Evolutionary conservation across 768 basidiomycete species (phyloP).

Genomic region (Lentinula boryana): DNA sequence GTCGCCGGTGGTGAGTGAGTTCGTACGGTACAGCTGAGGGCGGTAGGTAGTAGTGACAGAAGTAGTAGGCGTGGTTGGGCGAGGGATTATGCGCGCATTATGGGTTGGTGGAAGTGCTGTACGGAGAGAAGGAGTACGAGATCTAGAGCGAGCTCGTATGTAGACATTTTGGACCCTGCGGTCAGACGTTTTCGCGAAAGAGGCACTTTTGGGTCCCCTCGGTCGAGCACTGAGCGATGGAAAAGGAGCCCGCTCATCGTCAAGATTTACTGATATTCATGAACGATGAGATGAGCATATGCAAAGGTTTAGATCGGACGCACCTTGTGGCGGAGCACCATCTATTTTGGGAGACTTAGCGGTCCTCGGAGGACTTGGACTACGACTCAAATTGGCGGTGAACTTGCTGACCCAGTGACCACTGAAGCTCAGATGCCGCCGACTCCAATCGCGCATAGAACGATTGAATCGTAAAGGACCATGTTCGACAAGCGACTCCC

Average conservation of each 20-base stretch:
- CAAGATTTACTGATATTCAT: not conserved
- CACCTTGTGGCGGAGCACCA: not conserved
- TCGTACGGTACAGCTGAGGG: slow-evolving; percentile 37
- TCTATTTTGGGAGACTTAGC: not conserved
- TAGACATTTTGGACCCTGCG: slow-evolving; percentile 5
- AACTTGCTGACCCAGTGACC: slow-evolving; percentile 43
- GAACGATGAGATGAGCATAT: no score
- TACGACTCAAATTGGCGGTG: not conserved
- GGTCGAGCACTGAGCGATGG: not conserved
- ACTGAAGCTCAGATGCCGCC: slow-evolving; percentile 50
- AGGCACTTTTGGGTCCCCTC: not conserved
- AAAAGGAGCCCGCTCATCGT: not conserved
- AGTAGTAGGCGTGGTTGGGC: slow-evolving; percentile 7
- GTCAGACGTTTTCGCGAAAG: slow-evolving; percentile 4
- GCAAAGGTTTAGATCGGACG: not conserved
- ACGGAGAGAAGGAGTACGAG: slow-evolving; percentile 24
- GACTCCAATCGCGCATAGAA: slow-evolving; percentile 49
- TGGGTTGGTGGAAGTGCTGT: slow-evolving; percentile 11
- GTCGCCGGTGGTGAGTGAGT: slow-evolving; percentile 29
- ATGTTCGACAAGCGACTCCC: slow-evolving; percentile 18
- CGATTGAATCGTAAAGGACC: slow-evolving; percentile 14
- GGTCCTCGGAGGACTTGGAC: not conserved
- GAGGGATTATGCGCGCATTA: slow-evolving; percentile 16
- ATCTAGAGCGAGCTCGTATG: slow-evolving; percentile 13
- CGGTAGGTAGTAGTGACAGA: slow-evolving; percentile 23